Evolutionary conservation across 2,329 filamentous ascomycete genomes (phyloP), one percentile per base, ranked within the genome.

Genomic region (Xylariales sp.): DNA sequence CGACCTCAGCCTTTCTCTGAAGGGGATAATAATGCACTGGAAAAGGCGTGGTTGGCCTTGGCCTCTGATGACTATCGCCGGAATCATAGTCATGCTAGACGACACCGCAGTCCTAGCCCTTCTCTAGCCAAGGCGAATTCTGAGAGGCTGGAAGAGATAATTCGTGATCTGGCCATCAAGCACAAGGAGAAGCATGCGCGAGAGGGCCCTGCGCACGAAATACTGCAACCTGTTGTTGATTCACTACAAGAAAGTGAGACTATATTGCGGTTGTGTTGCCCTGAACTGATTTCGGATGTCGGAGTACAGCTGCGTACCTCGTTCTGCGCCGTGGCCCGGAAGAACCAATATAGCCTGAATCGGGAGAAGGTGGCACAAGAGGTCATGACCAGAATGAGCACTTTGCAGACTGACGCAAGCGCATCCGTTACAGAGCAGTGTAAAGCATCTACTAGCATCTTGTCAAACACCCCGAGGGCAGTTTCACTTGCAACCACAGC

Each of bases 1-100:
- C 76, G 80, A 34, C 78, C 88, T 7, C 80, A 86, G 31, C 88
- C 89, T 0, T 95, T 95, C 61, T 84, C 86, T 0, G 72, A 72
- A 4, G 81, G 79, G 44, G 89, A 95, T 64, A 94, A 91, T 51
- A 79, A 82, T 50, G 80, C 84, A 2, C 70, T 95, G 10, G 88
- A 95, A 58, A 78, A 80, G 48, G 80, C 87, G 25, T 95, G 90
- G 87, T 64, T 82, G 31, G 65, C 70, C 12, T 69, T 93, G 12
- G 63, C 68, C 16, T 69, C 71, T 22, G 60, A 70, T 44, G 59
- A 69, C 47, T 67, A 75, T 60, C 57, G 66, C 46, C 57, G 65
- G 47, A 67, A 71, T 22, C 77, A 82, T 47, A 53, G 58, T 11
- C 61, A 64, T 35, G 61, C 66, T 3, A 51, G 49, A 20, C 54